Conservation (phyloP, 164 flowering plant species). For the Kalanchoe fedtschenkoi region DNA sequence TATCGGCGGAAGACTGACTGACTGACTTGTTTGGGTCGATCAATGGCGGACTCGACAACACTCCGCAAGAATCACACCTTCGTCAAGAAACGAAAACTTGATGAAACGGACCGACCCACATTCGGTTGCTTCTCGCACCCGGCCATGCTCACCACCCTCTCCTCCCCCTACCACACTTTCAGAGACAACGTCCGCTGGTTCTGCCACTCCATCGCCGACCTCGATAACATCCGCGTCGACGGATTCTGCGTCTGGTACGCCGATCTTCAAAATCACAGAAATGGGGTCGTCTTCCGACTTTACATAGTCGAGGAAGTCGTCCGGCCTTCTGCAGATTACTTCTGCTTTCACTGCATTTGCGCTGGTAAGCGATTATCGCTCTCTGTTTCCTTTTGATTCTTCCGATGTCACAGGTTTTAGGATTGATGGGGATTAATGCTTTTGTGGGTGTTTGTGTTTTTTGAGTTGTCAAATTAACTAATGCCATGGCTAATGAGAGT, state of each 20-base stretch:
- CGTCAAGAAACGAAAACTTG: no score
- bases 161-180: no score
- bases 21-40: no score
- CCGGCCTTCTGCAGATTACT: neutral
- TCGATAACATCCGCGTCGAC: neutral
- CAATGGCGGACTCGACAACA: no score
- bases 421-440: neutral
- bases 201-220: neutral
- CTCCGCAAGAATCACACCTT: no score
- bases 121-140: no score
- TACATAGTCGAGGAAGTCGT: conserved; percentile 5
- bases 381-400: neutral
- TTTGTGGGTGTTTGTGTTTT: neutral
- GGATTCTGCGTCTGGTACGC: conserved; percentile 2
- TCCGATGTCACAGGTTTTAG: neutral
- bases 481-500: no score
- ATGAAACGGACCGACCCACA: no score
- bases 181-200: conserved; percentile 7
- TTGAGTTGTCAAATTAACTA: neutral
- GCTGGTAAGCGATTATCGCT: neutral
- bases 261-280: neutral
- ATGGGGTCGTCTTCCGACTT: conserved; percentile 7
- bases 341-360: conserved; percentile 6
- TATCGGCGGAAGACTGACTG: no score
- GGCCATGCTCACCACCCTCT: no score